Evolutionary conservation across 306 rosid species (phyloP).

Genomic region (Trichosanthes truncata): DNA sequence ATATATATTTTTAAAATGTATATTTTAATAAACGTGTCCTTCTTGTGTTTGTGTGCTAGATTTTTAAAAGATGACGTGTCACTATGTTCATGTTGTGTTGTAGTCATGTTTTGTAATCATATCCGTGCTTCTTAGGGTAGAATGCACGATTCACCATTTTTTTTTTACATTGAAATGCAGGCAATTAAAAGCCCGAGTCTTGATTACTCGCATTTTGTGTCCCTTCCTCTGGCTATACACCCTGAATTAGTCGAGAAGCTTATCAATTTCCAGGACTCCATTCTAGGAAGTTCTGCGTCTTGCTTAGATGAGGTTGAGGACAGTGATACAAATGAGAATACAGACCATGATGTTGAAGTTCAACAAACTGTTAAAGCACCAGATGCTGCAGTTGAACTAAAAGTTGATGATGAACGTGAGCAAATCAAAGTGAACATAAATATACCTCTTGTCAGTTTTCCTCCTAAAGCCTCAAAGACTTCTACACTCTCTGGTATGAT

Average conservation of each 20-base stretch:
- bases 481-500: constrained; percentile 45
- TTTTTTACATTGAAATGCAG: constrained; percentile 25
- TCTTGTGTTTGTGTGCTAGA: too few species aligned
- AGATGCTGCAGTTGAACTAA: constrained; percentile 49
- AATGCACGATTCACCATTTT: background rate
- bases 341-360: constrained; percentile 32
- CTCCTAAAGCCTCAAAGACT: constrained; percentile 45
- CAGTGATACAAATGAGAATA: constrained; percentile 39
- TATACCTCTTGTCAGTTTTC: constrained; percentile 60
- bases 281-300: constrained; percentile 40
- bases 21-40: too few species aligned
- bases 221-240: constrained; percentile 90
- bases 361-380: constrained; percentile 34
- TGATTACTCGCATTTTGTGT: constrained; percentile 85
- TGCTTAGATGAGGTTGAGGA: constrained; percentile 26
- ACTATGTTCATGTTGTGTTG: too few species aligned
- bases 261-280: constrained; percentile 50
- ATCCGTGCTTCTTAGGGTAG: background rate
- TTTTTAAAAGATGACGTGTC: too few species aligned
- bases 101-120: too few species aligned
- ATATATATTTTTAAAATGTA: too few species aligned
- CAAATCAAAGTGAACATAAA: constrained; percentile 40
- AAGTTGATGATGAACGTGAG: constrained; percentile 31
- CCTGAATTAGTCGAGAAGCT: constrained; percentile 82
- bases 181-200: constrained; percentile 59